Conservation (phyloP, 495 filamentous ascomycete species). For the Tuber magnatum region DNA sequence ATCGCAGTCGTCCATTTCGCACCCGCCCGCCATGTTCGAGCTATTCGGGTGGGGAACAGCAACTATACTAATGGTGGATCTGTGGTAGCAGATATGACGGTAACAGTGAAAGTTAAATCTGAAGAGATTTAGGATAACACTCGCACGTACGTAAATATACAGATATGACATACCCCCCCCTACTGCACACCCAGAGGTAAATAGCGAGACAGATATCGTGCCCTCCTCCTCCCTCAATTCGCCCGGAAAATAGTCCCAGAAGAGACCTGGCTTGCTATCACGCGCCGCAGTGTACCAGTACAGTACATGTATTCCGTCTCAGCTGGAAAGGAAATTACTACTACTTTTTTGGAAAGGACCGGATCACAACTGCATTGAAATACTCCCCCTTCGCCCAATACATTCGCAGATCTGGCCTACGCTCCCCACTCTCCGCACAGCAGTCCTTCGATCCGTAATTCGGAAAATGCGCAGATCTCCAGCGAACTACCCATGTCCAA, state of each 20-base stretch:
- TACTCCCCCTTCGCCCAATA: not conserved
- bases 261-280: not conserved
- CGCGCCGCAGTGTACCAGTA: too few relatives aligned
- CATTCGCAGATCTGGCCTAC: not conserved
- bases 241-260: not conserved
- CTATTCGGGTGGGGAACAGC: not conserved
- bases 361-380: not conserved
- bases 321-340: not conserved
- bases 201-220: not conserved
- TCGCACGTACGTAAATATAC: not conserved
- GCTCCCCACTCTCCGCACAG: not conserved
- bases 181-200: not conserved
- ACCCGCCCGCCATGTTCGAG: not conserved
- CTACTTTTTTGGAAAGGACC: not conserved
- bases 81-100: not conserved
- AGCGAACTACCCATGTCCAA: not conserved
- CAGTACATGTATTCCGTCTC: not conserved
- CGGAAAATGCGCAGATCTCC: not conserved
- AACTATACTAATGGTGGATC: not conserved
- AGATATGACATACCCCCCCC: not conserved
- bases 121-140: not conserved
- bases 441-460: not conserved
- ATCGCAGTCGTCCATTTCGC: not conserved
- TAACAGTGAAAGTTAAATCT: not conserved
- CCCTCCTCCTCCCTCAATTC: not conserved